A percentile compares a stretch with the other conserved stretches of the same genome.
phyloP scores from a whole-genome alignment of 352 stramenopile species.

The Phytophthora hybrid region DNA sequence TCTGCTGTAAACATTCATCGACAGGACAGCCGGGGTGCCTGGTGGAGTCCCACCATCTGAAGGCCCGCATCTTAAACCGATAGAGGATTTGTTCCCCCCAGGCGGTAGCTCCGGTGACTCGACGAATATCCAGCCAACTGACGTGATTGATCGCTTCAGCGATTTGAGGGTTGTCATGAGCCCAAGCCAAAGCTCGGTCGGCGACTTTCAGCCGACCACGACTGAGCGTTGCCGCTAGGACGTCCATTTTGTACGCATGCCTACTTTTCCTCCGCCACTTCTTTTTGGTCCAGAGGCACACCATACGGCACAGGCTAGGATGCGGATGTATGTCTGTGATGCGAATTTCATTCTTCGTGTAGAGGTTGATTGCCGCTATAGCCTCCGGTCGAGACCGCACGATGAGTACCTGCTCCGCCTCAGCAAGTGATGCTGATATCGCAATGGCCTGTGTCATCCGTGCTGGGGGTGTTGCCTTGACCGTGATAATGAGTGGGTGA shows the following conservation, averaged over 20 bases:
- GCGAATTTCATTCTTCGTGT: not conserved
- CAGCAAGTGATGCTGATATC: not conserved
- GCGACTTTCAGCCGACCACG: not conserved
- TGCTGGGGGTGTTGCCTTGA: not conserved
- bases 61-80: not conserved
- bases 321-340: not conserved
- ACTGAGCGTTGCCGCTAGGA: not conserved
- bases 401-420: not conserved
- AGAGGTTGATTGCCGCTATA: not conserved
- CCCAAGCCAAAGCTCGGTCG: not conserved
- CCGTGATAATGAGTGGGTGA: not conserved
- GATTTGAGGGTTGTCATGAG: too few species aligned
- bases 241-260: not conserved
- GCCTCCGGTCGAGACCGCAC: not conserved
- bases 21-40: not conserved
- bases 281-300: not conserved
- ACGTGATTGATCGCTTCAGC: not conserved
- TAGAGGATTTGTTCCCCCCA: not conserved
- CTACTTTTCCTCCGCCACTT: not conserved
- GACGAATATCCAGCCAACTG: not conserved
- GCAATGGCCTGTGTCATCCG: not conserved
- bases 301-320: not conserved
- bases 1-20: not conserved
- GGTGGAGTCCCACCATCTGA: not conserved
- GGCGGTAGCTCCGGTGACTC: not conserved